A percentile compares a stretch with the other conserved stretches of the same genome.
Conservation (phyloP, 805 yeast species). For the Soucietia sequanensis region DNA sequence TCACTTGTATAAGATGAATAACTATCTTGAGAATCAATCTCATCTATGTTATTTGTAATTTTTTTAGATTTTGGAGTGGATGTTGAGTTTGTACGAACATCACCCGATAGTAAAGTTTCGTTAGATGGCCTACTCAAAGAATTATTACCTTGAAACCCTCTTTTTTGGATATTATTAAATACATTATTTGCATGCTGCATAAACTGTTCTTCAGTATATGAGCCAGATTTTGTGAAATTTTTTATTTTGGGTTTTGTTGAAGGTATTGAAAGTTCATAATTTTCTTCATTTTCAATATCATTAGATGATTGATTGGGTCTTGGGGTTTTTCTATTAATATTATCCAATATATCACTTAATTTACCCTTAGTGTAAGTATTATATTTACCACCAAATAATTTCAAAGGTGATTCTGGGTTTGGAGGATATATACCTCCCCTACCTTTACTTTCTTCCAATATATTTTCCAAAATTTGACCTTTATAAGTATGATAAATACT, state of each 20-base stretch:
- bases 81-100: conserved; percentile 27
- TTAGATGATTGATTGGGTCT: not conserved
- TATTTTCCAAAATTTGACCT: not conserved
- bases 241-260: conserved; percentile 27
- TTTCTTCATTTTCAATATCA: conserved; percentile 2
- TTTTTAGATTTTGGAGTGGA: conserved; percentile 34
- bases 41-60: conserved; percentile 7
- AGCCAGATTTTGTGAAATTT: conserved; percentile 27
- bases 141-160: conserved; percentile 22
- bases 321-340: conserved; percentile 16
- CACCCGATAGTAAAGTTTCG: conserved; percentile 1
- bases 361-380: conserved; percentile 41
- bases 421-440: conserved; percentile 13
- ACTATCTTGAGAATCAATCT: conserved; percentile 11
- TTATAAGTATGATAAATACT: conserved; percentile 3
- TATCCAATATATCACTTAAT: conserved; percentile 24
- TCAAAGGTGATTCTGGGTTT: conserved; percentile 41
- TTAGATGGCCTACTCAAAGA: conserved; percentile 3
- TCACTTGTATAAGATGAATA: conserved; percentile 36
- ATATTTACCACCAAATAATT: conserved; percentile 36
- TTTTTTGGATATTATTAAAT: conserved; percentile 36
- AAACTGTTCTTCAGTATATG: conserved; percentile 36
- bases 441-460: conserved; percentile 18
- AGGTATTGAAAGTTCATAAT: not conserved
- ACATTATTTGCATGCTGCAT: conserved; percentile 37